Evolutionary conservation across 345 rosid genomes (phyloP), one percentile per base, ranked within the genome.

Genomic region (Brassica rapa): DNA sequence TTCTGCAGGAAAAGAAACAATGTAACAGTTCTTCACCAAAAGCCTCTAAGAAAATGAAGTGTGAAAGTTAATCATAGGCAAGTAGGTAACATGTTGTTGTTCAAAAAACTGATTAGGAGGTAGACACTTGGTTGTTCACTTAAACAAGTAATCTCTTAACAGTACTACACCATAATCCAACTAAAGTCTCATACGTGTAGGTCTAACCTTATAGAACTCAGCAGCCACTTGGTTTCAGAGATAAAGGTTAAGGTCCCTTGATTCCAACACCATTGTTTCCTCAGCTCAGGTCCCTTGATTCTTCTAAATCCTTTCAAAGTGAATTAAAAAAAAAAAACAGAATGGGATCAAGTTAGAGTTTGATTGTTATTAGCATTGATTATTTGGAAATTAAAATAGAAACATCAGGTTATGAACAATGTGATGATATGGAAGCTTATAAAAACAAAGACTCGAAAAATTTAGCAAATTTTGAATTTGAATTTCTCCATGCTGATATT

Each of bases 61-160:
- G 61, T 33, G 14, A 61, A 46, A n/a, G 61, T 23, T 41, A 25
- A 66, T 39, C 61, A 30, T 30, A 67, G 11, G 46, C 3, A 72
- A 79, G 62, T 37, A 79, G 70, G 82, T 72, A 73, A 67, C 59
- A 35, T 35, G 43, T 73, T 61, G 78, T 73, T 73, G 1, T 8
- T 37, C 1, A 37, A 8, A 67, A 46, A 37, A 71, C 8, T 0
- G 27, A 65, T 72, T 65, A 43, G 16, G 57, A 66, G 68, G 77
- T 66, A 78, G 77, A 61, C 66, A 72, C 64, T 15, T 11, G 78
- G 70, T 62, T 70, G 78, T 62, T 53, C 78, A 73, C 33, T 79
- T 67, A 69, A 68, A 46, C 57, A 73, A 68, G 46, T 2, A 46
- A 37, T 64, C 71, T 64, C 81, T 64, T 37, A 63, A 46, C 65